phyloP scores from a whole-genome alignment of 176 grass and related monocot genomes.

The Dendrocalamus sinicus region DNA sequence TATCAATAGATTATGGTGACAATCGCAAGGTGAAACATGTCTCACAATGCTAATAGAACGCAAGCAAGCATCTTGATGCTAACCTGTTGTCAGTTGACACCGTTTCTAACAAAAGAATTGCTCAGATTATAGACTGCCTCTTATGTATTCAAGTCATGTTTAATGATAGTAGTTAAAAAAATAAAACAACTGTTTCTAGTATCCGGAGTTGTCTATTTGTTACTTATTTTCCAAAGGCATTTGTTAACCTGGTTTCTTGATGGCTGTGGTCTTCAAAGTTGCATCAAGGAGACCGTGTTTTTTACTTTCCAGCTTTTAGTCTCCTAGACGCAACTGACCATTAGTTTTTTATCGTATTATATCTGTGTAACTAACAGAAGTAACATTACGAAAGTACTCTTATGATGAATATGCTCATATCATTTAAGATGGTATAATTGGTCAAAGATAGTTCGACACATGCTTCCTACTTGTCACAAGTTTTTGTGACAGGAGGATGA shows the following conservation, averaged over 20 bases:
- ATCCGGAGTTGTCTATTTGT: background rate
- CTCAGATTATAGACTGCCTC: background rate
- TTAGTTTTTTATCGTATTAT: background rate
- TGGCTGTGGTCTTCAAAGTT: background rate
- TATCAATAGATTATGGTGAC: background rate
- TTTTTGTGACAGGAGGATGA: background rate
- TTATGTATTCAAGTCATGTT: background rate
- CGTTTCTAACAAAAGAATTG: background rate
- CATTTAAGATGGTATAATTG: background rate
- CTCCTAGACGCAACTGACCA: background rate
- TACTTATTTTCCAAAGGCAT: background rate
- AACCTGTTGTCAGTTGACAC: constrained; percentile 10
- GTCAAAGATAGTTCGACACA: background rate
- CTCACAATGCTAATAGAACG: background rate
- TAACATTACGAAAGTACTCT: background rate
- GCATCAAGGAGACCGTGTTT: background rate
- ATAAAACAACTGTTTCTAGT: background rate
- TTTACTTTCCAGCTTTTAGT: background rate
- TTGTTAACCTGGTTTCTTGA: background rate
- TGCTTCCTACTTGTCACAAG: background rate
- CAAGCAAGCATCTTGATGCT: background rate
- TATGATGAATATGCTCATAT: background rate
- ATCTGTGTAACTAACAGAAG: background rate
- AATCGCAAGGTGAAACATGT: background rate
- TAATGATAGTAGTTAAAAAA: background rate